Base-by-base conservation (phyloP, 441 rosid genomes). In the Macaranga tanarius region DNA sequence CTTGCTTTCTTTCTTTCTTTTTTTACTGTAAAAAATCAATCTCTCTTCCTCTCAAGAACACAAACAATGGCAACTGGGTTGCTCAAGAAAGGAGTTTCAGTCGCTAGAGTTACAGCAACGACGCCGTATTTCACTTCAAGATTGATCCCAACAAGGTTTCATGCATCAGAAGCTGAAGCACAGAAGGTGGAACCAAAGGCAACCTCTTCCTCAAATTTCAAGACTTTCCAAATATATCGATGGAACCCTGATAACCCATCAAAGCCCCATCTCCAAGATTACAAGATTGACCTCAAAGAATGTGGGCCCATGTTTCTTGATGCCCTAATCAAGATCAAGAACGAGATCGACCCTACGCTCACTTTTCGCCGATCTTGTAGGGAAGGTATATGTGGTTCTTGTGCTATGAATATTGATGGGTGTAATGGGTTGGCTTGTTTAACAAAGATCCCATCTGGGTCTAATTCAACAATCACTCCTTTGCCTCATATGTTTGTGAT, bases 241-340 rank as follows among this genome's bases (percentile, higher is more conserved):
- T 93, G 98, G 97, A 90, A 81, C 73, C 98, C 99, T 0, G 94
- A 92, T 69, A 86, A 80, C 64, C 91, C 97, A 0, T 59, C 90
- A 44, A 91, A 93, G 57, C 97, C 99, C 26, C 23, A 79, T 67
- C 94, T 95, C 34, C 68, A 87, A 52, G 87, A 88, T 71, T 95
- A 77, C 85, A 17, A 87, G 73, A 89, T 95, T 81, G 86, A 93
- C 80, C 92, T 95, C 34, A 90, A 84, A 76, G 87, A 90, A 31
- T 92, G 97, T 68, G 99, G 99, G 0, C 97, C 97, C 5, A 95
- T 95, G 99, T 92, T 95, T 7, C 84, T 95, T 44, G 98, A 95
- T 69, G 99, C 99, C 19, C 85, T 95, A 7, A 91, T 93, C 81
- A 95, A 95, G 88, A 95, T 95, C 72, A 95, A 91, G 85, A 93